These are phyloP conservation scores for Penicillium arizonense DNA, from an alignment of 495 filamentous ascomycete species.

Conservation along the genomic window DNA sequence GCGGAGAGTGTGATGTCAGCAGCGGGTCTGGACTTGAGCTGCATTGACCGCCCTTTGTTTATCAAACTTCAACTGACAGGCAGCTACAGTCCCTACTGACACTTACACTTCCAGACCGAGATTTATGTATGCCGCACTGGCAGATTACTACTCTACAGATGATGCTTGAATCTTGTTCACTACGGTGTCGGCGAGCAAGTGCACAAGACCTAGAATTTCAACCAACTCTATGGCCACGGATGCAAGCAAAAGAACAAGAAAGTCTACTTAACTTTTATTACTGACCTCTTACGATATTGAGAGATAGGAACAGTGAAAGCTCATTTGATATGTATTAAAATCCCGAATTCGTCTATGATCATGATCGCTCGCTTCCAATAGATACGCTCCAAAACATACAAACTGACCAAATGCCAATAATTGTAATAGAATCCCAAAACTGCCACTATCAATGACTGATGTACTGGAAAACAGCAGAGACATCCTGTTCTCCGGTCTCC, in stretches of 20 bases:
- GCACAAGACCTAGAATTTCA: no score
- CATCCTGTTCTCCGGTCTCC: constrained; percentile 73
- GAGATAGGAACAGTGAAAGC: not conserved
- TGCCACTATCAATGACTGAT: constrained; percentile 74
- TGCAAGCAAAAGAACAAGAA: no score
- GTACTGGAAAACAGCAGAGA: constrained; percentile 97
- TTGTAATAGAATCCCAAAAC: not conserved
- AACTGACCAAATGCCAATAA: not conserved
- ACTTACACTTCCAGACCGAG: no score
- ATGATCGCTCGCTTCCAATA: not conserved
- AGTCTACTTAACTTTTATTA: no score
- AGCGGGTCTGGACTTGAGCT: constrained; percentile 10
- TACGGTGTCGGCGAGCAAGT: not conserved
- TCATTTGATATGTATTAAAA: no score
- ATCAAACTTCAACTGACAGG: no score
- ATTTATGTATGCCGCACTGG: no score
- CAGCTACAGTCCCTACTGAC: no score
- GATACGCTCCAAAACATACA: constrained; percentile 2
- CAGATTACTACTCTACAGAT: no score
- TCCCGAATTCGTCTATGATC: no score
- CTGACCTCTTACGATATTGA: not conserved
- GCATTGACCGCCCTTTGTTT: constrained; percentile 3
- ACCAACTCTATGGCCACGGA: no score
- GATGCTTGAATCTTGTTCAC: not conserved
- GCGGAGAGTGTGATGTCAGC: constrained; percentile 36